Evolutionary conservation across 2,329 filamentous ascomycete species (phyloP), one percentile per base, ranked within the genome.

Genomic region (Pseudocercospora pini-densiflorae): DNA sequence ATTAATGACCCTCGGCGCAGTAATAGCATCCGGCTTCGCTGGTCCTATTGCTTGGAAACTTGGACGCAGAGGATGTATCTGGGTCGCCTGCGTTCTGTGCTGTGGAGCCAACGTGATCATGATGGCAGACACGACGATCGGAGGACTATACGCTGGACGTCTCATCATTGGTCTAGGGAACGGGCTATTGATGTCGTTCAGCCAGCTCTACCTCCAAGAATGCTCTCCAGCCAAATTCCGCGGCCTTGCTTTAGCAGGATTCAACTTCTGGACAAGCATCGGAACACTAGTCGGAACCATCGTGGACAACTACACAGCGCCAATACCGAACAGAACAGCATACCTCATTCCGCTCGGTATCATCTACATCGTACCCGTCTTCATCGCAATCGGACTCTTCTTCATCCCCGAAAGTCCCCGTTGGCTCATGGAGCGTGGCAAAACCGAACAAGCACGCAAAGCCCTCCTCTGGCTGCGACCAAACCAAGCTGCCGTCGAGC

Each of bases 61-160:
- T 24, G 83, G 83, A 10, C 80, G 84, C 4, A 82, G 81, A 60
- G 33, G 71, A 1, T 82, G 81, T 61, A 76, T 86, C 14, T 83
- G 80, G 74, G 55, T 80, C 3, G 85, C 84, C 1, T 84, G 83
- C 63, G n/a, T 83, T 1, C 74, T 85, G 8, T 86, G 84, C 68
- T 80, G 78, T 67, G 75, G 84, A 3, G 79, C 85, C 16, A 87
- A 87, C 68, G 77, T 86, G 19, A 80, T 87, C 71, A 88, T 88
- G 86, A 87, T 88, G 84, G 80, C 82, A 2, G 86, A 84, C 0
- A 81, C 79, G 6, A 74, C 78, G 63, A 86, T 72, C 68, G 40
- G 70, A 64, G 53, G 59, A 68, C 16, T 66, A 2, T 51, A 57
- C 24, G 58, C 55, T 3, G 65, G 59, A 40, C 69, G 74, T 29